These are phyloP conservation scores for Apiospora koreana DNA, from an alignment of 2,329 filamentous ascomycete genomes.

Conservation along the genomic window DNA sequence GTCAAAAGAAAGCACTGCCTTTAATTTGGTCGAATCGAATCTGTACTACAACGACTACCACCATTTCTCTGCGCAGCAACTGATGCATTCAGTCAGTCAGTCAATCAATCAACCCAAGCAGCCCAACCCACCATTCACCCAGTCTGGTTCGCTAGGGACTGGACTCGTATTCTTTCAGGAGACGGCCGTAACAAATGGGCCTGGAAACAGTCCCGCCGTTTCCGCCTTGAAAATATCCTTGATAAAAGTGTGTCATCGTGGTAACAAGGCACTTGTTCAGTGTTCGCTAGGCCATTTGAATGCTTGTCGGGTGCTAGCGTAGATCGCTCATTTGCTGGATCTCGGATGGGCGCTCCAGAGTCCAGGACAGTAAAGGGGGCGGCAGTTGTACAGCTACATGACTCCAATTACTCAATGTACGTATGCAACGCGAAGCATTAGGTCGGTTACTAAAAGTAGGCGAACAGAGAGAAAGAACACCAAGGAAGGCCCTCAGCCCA, in stretches of 20 bases:
- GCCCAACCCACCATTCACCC: neutral
- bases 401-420: neutral
- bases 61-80: too few relatives aligned
- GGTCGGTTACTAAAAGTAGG: neutral
- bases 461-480: neutral
- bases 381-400: constrained; percentile 2
- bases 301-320: neutral
- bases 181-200: neutral
- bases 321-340: constrained; percentile 7
- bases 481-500: neutral
- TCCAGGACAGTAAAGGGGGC: neutral
- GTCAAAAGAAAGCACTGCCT: constrained; percentile 11
- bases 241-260: neutral
- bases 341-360: constrained; percentile 3
- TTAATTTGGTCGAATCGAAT: neutral
- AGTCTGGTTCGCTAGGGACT: neutral
- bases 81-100: too few relatives aligned
- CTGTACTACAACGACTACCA: neutral
- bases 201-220: constrained; percentile 1
- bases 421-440: neutral
- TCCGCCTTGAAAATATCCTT: neutral
- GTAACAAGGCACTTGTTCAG: neutral
- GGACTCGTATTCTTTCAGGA: constrained; percentile 5
- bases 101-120: neutral
- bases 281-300: neutral